Base-by-base conservation (phyloP, 2,329 filamentous ascomycete genomes). In the Beauveria scarabaeidicola region DNA sequence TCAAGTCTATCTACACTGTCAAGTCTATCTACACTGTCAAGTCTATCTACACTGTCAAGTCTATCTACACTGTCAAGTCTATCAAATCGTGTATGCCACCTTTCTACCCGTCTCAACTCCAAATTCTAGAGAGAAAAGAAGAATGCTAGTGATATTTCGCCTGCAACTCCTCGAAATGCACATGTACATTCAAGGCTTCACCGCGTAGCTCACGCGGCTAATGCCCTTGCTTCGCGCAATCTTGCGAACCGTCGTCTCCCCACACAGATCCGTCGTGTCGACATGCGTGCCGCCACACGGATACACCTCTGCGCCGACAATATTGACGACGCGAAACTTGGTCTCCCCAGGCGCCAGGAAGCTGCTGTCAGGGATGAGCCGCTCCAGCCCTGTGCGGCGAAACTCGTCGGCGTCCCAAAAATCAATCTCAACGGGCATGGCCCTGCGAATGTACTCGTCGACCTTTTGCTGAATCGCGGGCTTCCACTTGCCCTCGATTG, bases 201-300 rank as follows among this genome's bases (percentile, higher is more conserved):
- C 53, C 1, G 59, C 64, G 47, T 80, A 80, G 62, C 76, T 76
- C n/a, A 89, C 81, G 64, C 82, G 78, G 58, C 81, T 87, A 10
- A 74, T 77, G 3, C 87, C 86, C 70, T 87, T 88, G 57, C 75
- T 78, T 70, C 86, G 78, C 63, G 78, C 78, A 58, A 91, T 86
- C 74, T 87, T 89, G 75, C 79, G 86, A 4, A 90, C 84, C 3
- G 74, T 81, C 5, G 84, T 83, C 68, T 80, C 78, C 0, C 86
- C 84, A 66, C 81, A 84, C 61, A 78, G 64, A 60, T 79, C 76
- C 21, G 85, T 87, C 19, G 73, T 79, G 32, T 80, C 75, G 3
- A 90, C 87, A 74, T 91, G 88, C 27, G 88, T 91, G 0, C 88
- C 88, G 8, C 88, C 88, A 69, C 88, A 91, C 1, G 88, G 87